Percentiles rank a stretch among this genome's conserved stretches.
phyloP scores from a whole-genome alignment of 139 green algal genomes.

The Haematococcus sp. region DNA sequence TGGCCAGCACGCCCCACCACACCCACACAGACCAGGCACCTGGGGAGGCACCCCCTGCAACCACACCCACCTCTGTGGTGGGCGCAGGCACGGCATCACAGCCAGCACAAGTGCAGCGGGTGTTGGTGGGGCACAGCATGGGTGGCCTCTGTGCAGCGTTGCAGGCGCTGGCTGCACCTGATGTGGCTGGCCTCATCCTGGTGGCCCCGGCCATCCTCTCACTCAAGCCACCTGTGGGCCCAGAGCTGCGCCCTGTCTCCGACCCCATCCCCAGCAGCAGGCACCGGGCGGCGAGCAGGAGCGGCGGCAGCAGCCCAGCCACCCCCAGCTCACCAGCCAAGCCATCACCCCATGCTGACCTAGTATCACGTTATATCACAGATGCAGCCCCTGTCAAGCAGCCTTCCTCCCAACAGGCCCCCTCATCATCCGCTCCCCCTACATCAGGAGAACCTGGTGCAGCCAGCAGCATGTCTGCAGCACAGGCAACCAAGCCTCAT shows the following conservation, averaged over 20 bases:
- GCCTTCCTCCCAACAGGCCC: too few species aligned
- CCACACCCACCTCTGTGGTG: too few species aligned
- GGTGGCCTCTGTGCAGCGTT: slow-evolving; percentile 65
- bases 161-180: slow-evolving; percentile 19
- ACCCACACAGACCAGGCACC: too few species aligned
- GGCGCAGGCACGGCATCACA: too few species aligned
- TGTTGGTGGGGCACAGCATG: slow-evolving; percentile 80
- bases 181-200: slow-evolving; percentile 61
- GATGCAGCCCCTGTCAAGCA: too few species aligned
- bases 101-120: slow-evolving; percentile 8
- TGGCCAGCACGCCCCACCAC: too few species aligned
- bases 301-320: slow-evolving; percentile 1
- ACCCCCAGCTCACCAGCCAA: background rate
- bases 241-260: too few species aligned
- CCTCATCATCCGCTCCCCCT: background rate
- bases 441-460: background rate
- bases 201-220: slow-evolving; percentile 80
- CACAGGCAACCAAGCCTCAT: background rate
- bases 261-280: background rate
- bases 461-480: background rate
- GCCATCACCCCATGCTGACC: too few species aligned
- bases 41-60: too few species aligned
- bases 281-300: background rate
- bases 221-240: background rate
- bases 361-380: too few species aligned